These are phyloP conservation scores for Trichoderma reesei DNA, from an alignment of 495 filamentous ascomycete species.

Conservation along the genomic window DNA sequence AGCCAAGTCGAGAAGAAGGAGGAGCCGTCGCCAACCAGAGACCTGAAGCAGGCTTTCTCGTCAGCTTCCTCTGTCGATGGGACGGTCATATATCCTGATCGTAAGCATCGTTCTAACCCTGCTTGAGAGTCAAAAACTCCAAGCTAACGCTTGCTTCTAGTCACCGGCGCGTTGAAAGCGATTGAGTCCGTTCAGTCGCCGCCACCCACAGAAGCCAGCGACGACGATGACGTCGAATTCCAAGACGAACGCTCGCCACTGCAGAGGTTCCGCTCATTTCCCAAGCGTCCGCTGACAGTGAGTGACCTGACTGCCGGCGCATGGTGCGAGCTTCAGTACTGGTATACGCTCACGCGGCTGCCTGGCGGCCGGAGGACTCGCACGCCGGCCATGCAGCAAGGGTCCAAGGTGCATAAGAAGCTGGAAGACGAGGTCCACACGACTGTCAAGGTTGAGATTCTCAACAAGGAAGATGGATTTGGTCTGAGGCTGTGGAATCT, in stretches of 20 bases:
- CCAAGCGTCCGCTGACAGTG: conserved; percentile 76
- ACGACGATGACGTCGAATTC: background rate
- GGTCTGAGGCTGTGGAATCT: conserved; percentile 87
- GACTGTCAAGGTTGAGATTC: conserved; percentile 60
- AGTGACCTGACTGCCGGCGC: conserved; percentile 79
- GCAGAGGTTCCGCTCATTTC: conserved; percentile 66
- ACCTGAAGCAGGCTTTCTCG: background rate
- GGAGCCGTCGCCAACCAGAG: background rate
- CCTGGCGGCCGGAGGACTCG: conserved; percentile 54
- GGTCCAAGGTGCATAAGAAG: conserved; percentile 65
- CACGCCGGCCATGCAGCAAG: conserved; percentile 76
- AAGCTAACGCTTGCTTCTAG: background rate
- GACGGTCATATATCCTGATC: conserved; percentile 34
- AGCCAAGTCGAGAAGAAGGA: background rate
- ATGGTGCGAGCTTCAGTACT: conserved; percentile 95
- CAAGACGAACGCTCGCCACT: conserved; percentile 34
- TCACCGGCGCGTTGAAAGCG: conserved; percentile 23
- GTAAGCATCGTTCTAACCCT: too few species aligned
- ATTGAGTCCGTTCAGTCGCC: conserved; percentile 12
- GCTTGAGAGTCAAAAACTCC: too few species aligned
- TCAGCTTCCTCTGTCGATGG: conserved; percentile 14
- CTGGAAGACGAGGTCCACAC: conserved; percentile 79
- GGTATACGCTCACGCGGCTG: conserved; percentile 67
- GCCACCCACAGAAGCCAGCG: conserved; percentile 5
- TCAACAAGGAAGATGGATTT: conserved; percentile 70